A percentile compares a stretch with the other conserved stretches of the same genome.
Conservation (phyloP, 768 basidiomycete species). For the Panus rudis region DNA sequence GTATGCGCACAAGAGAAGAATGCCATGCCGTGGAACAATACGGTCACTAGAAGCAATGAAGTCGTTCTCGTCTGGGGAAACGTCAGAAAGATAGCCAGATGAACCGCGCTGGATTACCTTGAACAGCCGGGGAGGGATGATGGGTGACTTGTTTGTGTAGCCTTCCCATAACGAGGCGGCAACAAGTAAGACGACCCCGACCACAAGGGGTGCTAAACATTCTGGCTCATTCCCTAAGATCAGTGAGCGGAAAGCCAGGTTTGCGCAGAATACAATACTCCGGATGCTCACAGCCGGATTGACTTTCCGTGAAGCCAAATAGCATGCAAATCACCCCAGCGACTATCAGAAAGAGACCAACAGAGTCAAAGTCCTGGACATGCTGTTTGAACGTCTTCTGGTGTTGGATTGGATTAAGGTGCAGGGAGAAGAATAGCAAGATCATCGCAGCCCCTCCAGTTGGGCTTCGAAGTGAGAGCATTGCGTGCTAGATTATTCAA, state of each 20-base stretch:
- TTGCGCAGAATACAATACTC: neutral
- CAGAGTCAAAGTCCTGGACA: slow-evolving; percentile 31
- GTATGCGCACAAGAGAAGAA: slow-evolving; percentile 26
- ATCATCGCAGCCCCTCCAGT: slow-evolving; percentile 28
- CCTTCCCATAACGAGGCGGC: slow-evolving; percentile 28
- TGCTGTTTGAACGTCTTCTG: slow-evolving; percentile 26
- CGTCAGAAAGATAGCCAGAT: neutral
- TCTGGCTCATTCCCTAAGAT: slow-evolving; percentile 22
- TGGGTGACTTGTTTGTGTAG: slow-evolving; percentile 27
- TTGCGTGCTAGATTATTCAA: neutral
- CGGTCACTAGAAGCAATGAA: slow-evolving; percentile 21
- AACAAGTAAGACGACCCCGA: slow-evolving; percentile 27
- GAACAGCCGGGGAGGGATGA: slow-evolving; percentile 34
- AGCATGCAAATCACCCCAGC: slow-evolving; percentile 31
- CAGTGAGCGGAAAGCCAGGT: neutral
- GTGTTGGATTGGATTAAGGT: slow-evolving; percentile 29
- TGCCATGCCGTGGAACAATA: slow-evolving; percentile 27
- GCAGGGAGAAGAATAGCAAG: slow-evolving; percentile 28
- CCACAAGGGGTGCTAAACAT: slow-evolving; percentile 31
- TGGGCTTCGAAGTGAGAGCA: slow-evolving; percentile 21
- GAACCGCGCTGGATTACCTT: slow-evolving; percentile 12
- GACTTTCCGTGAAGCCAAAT: slow-evolving; percentile 31
- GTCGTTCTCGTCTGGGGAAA: slow-evolving; percentile 31
- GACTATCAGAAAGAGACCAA: slow-evolving; percentile 30
- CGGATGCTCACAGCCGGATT: slow-evolving; percentile 23